Evolutionary conservation across 306 rosid genomes (phyloP).

Genomic region (Ceratonia siliqua): DNA sequence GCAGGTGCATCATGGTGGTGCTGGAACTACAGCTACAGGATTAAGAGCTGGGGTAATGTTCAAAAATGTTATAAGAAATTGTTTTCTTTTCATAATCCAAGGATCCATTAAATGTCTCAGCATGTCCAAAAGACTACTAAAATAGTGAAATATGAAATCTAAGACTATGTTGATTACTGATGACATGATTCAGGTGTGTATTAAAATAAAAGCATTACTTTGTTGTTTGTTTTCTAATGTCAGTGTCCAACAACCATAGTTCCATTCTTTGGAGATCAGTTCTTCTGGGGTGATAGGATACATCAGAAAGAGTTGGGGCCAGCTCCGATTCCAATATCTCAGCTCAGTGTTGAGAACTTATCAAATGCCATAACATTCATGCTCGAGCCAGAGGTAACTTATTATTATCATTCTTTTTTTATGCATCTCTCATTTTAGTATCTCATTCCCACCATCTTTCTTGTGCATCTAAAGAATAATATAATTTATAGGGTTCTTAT

Average conservation of each 20-base stretch:
- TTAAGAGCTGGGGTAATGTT: constrained; percentile 82
- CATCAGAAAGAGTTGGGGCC: constrained; percentile 65
- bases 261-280: constrained; percentile 94
- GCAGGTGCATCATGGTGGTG: constrained; percentile 98
- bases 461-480: not conserved
- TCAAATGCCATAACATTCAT: constrained; percentile 60
- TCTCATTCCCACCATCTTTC: not conserved
- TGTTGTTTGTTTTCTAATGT: constrained; percentile 24
- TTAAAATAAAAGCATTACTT: not conserved
- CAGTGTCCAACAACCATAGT: constrained; percentile 87
- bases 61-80: not conserved
- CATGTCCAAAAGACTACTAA: not conserved
- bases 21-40: constrained; percentile 92
- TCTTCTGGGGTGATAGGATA: constrained; percentile 87
- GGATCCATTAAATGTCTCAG: not conserved
- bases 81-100: not conserved
- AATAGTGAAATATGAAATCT: not conserved
- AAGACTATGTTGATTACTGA: not conserved
- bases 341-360: constrained; percentile 50
- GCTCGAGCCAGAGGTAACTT: constrained; percentile 68
- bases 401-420: not conserved
- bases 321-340: constrained; percentile 58
- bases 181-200: not conserved
- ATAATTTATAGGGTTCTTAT: not conserved
- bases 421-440: not conserved